Evolutionary conservation across 1,139 yeast species (phyloP).

Genomic region (Lodderomyces theae): DNA sequence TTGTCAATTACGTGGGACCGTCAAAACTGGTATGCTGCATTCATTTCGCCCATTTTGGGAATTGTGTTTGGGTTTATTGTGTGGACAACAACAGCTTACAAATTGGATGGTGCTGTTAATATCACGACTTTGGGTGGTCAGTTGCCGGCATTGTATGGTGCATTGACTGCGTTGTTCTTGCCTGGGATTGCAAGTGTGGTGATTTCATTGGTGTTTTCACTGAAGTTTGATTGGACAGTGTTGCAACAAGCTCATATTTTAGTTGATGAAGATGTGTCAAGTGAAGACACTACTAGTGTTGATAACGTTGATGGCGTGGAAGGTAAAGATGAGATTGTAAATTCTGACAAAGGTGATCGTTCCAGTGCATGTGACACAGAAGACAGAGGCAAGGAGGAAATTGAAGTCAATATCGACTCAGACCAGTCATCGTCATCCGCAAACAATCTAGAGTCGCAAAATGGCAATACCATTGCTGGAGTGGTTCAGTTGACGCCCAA

Average conservation of each 20-base stretch:
- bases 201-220: conserved; percentile 27
- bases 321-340: conserved; percentile 2
- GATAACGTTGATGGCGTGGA: conserved; percentile 1
- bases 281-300: too few relatives aligned
- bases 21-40: conserved; percentile 28
- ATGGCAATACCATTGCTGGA: neutral
- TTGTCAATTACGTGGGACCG: conserved; percentile 33
- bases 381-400: conserved; percentile 10
- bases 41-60: conserved; percentile 27
- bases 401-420: conserved; percentile 7
- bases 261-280: conserved; percentile 13
- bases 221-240: conserved; percentile 31
- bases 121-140: conserved; percentile 27
- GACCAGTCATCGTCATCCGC: conserved; percentile 2
- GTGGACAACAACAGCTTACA: conserved; percentile 27
- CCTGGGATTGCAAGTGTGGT: conserved; percentile 29
- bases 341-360: neutral
- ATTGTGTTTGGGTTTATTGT: conserved; percentile 22
- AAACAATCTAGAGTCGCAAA: conserved; percentile 5
- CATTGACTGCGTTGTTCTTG: conserved; percentile 29
- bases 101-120: conserved; percentile 24
- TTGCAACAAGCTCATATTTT: conserved; percentile 23
- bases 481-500: conserved; percentile 13
- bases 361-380: conserved; percentile 1
- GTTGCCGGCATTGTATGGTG: conserved; percentile 32